A percentile compares a stretch with the other conserved stretches of the same genome.
These are phyloP conservation scores for Colletotrichum spinosum DNA, from an alignment of 2,329 filamentous ascomycete species.

Conservation along the genomic window DNA sequence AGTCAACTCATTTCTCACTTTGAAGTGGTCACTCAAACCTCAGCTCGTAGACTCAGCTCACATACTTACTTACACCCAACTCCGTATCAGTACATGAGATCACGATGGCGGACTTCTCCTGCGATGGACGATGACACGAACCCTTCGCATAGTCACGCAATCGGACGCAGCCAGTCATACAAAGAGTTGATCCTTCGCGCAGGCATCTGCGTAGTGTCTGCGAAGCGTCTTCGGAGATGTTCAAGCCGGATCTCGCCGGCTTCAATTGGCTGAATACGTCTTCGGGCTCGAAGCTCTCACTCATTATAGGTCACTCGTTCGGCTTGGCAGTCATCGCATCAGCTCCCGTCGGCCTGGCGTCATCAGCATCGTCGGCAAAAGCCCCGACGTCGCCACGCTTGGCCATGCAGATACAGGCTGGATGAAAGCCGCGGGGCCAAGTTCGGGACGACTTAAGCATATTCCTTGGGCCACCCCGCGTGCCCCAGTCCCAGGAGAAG, in stretches of 20 bases:
- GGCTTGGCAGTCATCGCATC: conserved; percentile 10
- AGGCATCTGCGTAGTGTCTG: not conserved
- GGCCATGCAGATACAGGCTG: no score
- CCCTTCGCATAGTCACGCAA: conserved; percentile 21
- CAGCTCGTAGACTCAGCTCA: no score
- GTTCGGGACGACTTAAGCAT: not conserved
- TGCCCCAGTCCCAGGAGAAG: not conserved
- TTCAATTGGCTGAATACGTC: not conserved
- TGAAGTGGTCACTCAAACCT: no score
- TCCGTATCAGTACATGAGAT: not conserved
- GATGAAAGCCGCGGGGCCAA: not conserved
- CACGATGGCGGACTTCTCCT: not conserved
- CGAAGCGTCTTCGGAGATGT: not conserved
- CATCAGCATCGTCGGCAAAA: not conserved
- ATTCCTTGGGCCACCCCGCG: not conserved
- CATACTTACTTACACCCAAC: no score
- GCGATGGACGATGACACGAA: not conserved
- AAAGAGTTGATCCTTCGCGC: not conserved
- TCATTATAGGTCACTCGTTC: not conserved
- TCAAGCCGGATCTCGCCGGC: not conserved
- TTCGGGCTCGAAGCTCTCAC: not conserved
- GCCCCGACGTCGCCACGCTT: not conserved
- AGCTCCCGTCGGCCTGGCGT: not conserved
- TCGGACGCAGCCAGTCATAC: not conserved
- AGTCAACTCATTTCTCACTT: no score